Evolutionary conservation across 371 early-diverging fungal genomes (phyloP).

Genomic region (Chytridium lagenaria): DNA sequence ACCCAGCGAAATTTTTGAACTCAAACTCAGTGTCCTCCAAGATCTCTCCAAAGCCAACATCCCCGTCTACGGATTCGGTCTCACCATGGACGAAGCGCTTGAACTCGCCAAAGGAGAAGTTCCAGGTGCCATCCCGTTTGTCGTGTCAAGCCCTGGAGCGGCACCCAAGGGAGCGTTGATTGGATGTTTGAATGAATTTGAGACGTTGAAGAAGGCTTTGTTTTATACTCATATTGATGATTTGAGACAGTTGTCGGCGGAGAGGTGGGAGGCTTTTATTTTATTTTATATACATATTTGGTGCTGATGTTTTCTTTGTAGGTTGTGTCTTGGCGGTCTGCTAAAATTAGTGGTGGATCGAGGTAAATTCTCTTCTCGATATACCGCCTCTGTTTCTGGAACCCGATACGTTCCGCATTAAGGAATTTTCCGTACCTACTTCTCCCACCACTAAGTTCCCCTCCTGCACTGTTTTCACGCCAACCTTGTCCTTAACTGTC

Average conservation of each 20-base stretch:
- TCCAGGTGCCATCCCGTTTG: slow-evolving; percentile 42
- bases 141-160: slow-evolving; percentile 27
- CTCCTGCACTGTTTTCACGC: too few species aligned
- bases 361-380: too few species aligned
- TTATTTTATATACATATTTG: not conserved
- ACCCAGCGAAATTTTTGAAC: slow-evolving; percentile 59
- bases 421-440: too few species aligned
- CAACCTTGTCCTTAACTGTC: too few species aligned
- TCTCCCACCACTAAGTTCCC: too few species aligned
- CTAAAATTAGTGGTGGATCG: too few species aligned
- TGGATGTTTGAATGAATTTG: slow-evolving; percentile 41
- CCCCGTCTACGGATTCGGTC: slow-evolving; percentile 47
- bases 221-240: slow-evolving; percentile 58
- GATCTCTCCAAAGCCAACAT: slow-evolving; percentile 58
- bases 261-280: slow-evolving; percentile 51
- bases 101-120: slow-evolving; percentile 35
- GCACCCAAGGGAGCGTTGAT: not conserved
- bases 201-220: slow-evolving; percentile 38
- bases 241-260: slow-evolving; percentile 59
- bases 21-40: slow-evolving; percentile 61
- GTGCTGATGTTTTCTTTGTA: not conserved
- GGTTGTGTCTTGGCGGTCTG: slow-evolving; percentile 5
- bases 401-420: too few species aligned
- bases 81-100: slow-evolving; percentile 34
- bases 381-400: too few species aligned